Evolutionary conservation across 257 asterid species (phyloP), one percentile per base, ranked within the genome.

Genomic region (Henckelia pumila): DNA sequence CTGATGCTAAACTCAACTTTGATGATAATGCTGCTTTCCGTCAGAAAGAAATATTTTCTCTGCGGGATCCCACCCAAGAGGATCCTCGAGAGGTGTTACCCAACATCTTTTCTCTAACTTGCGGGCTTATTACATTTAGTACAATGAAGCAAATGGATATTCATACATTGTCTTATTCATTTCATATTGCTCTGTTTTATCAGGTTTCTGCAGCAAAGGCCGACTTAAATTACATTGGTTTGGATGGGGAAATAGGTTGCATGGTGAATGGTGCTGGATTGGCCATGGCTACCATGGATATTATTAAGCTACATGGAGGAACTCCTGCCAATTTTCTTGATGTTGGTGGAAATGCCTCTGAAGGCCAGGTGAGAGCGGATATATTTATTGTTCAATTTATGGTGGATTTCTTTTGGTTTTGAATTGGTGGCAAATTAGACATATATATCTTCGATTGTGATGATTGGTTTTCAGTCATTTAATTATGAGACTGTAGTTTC

Each of bases 211-310:
- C 99, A 61, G 95, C 99, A 30, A 83, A 94, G 86, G 99, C 96
- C 16, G 99, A 94, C 70, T 76, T 94, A 79, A 94, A 94, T 78
- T 94, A 94, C 85, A 94, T 94, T 71, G 99, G 99, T 26, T 82
- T 94, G 71, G 99, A 94, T 75, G 99, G 99, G 71, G 99, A 94
- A 84, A 94, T 94, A 50, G 99, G 99, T 70, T 94, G 99, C 79
- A 94, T 94, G 99, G 99, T 94, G 64, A 94, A 94, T 78, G 99
- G 99, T 74, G 99, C 99, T 81, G 99, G 99, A 59, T 81, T 94
- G 76, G 99, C 97, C 66, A 94, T 94, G 99, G 96, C 99, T 56
- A 94, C 97, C 21, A 94, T 94, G 99, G 99, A 94, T 74, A 94
- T 94, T 53, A 94, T 94, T 71, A 94, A 94, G 86, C 71, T 91